Evolutionary conservation across 176 grass and related monocot species (phyloP), one percentile per base, ranked within the genome.

Genomic region (Avena insularis): DNA sequence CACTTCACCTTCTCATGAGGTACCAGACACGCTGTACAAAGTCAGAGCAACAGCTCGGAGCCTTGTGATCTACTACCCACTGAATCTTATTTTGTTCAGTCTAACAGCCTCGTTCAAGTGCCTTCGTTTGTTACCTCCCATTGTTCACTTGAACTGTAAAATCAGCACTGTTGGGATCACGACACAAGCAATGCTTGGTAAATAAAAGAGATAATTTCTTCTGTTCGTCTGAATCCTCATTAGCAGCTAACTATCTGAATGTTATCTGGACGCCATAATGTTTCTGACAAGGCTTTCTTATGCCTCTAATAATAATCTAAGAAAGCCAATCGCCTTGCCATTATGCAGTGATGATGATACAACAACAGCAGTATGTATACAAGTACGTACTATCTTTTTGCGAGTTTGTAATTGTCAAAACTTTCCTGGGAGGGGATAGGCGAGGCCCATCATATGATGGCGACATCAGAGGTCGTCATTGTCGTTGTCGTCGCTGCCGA

Each of bases 151-250:
- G 27, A 77, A 77, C 19, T 77, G 49, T 55, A 77, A 19, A 77
- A 77, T 20, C 27, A 33, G 19, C 31, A 36, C 50, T 56, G 4
- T 77, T 77, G 50, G 9, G 3, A 77, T 35, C 74, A 77, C 74
- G 74, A 14, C 74, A 35, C 71, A 73, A 63, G 27, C 48, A 85
- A 85, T 50, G 36, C 83, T 69, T 70, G 75, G 14, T 29, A 56
- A 68, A 86, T 40, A 46, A 77, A 77, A 55, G 74, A 77, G 49
- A 77, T 19, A 15, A 53, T 35, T 19, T 77, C 23, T 48, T 12
- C 40, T 75, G 23, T 19, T 77, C 23, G 21, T 12, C 40, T 75
- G 23, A 45, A 75, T 16, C 72, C 21, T 15, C 21, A 4, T 29
- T 4, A 54, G 73, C 25, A 54, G 3, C 47, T 2, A 72, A 36